These are phyloP conservation scores for Apiospora arundinis DNA, from an alignment of 2,329 filamentous ascomycete species.

Conservation along the genomic window DNA sequence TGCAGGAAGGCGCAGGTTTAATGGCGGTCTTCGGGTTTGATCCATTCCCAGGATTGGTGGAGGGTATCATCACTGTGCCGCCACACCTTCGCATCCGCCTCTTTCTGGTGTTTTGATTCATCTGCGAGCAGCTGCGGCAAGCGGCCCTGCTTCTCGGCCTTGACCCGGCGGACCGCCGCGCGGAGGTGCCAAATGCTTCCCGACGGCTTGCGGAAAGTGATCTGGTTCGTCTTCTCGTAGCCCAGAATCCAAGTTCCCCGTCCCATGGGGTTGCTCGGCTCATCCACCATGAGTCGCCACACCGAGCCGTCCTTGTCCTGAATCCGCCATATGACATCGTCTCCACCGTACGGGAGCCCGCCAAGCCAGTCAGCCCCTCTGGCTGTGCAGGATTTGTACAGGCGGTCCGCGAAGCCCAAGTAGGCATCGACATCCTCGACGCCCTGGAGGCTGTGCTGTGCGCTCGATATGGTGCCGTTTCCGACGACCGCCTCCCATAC, in stretches of 20 bases:
- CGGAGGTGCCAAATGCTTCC: constrained; percentile 12
- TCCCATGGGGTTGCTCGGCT: neutral
- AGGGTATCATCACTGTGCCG: neutral
- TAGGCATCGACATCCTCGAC: neutral
- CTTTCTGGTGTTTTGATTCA: neutral
- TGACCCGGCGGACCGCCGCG: neutral
- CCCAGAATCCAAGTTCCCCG: neutral
- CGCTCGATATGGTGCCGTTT: neutral
- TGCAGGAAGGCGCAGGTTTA: neutral
- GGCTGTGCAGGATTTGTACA: neutral
- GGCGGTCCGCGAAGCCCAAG: neutral
- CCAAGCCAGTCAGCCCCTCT: constrained; percentile 10
- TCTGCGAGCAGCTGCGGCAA: constrained; percentile 1
- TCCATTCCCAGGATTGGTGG: neutral
- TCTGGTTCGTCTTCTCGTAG: neutral
- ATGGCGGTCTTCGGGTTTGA: neutral
- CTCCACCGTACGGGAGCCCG: neutral
- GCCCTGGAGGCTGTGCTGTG: neutral
- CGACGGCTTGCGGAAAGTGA: neutral
- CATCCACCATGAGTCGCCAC: neutral
- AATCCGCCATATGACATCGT: neutral
- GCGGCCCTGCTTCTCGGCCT: neutral
- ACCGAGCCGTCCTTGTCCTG: neutral
- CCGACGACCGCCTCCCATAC: constrained; percentile 6
- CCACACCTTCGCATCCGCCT: neutral